A percentile compares a stretch with the other conserved stretches of the same genome.
Conservation (phyloP, 2,329 filamentous ascomycete genomes). For the Neopestalotiopsis clavispora region DNA sequence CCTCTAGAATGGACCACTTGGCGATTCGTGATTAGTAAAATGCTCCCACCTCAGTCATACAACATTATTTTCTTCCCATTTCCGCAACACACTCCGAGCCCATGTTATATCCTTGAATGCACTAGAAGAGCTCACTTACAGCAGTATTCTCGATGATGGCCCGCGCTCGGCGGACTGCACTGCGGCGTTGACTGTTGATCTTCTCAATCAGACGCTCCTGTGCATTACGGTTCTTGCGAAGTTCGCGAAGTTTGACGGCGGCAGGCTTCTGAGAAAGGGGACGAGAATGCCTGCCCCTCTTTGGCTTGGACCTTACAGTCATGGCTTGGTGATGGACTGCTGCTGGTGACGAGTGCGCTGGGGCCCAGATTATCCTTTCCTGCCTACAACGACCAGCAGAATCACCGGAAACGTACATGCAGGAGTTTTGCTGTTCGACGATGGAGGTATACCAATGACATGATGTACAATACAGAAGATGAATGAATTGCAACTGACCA, state of each 20-base stretch:
- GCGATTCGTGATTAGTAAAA: not conserved
- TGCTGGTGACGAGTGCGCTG: not conserved
- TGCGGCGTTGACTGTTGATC: slow-evolving; percentile 9
- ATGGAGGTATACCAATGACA: too few species aligned
- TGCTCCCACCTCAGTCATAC: too few species aligned
- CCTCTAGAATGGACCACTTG: not conserved
- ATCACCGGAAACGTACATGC: too few species aligned
- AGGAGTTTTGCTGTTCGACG: too few species aligned
- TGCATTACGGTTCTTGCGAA: not conserved
- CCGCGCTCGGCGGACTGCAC: slow-evolving; percentile 1
- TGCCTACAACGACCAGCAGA: too few species aligned
- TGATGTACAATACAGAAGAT: too few species aligned
- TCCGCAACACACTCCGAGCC: not conserved
- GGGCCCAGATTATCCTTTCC: not conserved
- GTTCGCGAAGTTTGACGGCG: slow-evolving; percentile 10
- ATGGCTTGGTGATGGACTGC: not conserved
- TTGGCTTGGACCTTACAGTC: not conserved
- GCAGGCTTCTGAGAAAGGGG: slow-evolving; percentile 7
- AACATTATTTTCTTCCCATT: not conserved
- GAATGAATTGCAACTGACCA: too few species aligned
- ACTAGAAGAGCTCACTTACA: not conserved
- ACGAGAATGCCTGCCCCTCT: not conserved
- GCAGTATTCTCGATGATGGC: not conserved
- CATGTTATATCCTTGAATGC: not conserved
- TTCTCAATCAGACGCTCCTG: slow-evolving; percentile 9